Evolutionary conservation across 768 basidiomycete species (phyloP), one percentile per base, ranked within the genome.

Genomic region (Suillus decipiens): DNA sequence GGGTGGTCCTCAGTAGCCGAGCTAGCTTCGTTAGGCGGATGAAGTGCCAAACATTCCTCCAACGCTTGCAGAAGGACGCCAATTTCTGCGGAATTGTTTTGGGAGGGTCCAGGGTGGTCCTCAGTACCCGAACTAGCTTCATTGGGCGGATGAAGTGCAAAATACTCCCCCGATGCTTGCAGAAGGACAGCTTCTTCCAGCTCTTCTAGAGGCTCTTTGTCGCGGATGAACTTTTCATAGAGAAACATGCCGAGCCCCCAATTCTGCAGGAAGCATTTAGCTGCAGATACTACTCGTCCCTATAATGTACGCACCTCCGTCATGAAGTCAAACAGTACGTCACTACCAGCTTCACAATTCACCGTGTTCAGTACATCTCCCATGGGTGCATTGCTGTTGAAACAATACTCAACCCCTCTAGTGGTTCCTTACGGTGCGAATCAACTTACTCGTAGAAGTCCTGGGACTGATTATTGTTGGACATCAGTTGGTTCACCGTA

Each of bases 41-140:
- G 72, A 0, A 15, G 55, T 0, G 14, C 43, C 0, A 67, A 63
- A 34, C 71, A 53, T 33, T 17, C 19, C 1, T 53, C 31, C 3
- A 4, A 3, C 10, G 15, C 17, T 33, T 33, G 31, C 6, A 51
- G 31, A 28, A 28, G 28, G 28, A 28, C 28, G 28, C 28, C 28
- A 28, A 28, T 28, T 28, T 28, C 28, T 28, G 28, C 28, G 28
- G 3, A 3, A 28, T 28, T 28, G 28, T 28, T 28, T 69, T 69
- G 0, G 1, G 22, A 1, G 66, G 63, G 8, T 66, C 67, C 24
- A 59, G 72, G 0, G 3, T 1, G 31, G 55, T 64, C 2, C 12
- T 33, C 15, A 63, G 69, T 3, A 17, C 42, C 0, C 19, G 5
- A 48, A 66, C 70, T 12, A 9, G 0, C 14, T 60, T 51, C 1